These are phyloP conservation scores for Telfairia occidentalis DNA, from an alignment of 331 rosid genomes.

Conservation along the genomic window DNA sequence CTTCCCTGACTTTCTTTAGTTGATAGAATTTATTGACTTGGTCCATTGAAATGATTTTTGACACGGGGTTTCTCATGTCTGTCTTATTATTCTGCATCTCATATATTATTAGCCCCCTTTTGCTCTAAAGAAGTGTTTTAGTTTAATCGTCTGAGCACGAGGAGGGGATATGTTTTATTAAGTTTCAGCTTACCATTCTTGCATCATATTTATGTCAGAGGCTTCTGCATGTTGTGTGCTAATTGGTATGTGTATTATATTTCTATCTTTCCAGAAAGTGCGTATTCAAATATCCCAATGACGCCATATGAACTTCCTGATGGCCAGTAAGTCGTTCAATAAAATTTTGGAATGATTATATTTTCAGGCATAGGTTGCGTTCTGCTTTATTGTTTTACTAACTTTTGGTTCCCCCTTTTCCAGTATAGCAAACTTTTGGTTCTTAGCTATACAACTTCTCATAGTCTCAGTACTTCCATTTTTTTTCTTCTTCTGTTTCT, in stretches of 20 bases:
- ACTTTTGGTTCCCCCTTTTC: constrained; percentile 6
- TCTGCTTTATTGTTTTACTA: constrained; percentile 5
- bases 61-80: background rate
- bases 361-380: constrained; percentile 9
- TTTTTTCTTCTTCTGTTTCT: background rate
- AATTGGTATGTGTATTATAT: constrained; percentile 15
- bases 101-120: background rate
- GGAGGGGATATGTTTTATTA: background rate
- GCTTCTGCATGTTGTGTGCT: constrained; percentile 10
- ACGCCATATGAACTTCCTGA: constrained; percentile 98
- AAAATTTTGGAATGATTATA: background rate
- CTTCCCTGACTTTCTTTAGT: constrained; percentile 15
- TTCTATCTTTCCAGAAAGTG: constrained; percentile 46
- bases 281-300: constrained; percentile 95
- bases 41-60: constrained; percentile 10
- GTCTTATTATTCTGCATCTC: background rate
- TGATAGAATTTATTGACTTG: background rate
- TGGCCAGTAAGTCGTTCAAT: constrained; percentile 74
- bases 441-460: constrained; percentile 11
- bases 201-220: constrained; percentile 3
- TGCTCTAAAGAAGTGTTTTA: background rate
- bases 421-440: background rate
- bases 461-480: constrained; percentile 1
- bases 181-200: background rate
- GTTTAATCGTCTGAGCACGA: background rate